Evolutionary conservation across 768 basidiomycete genomes (phyloP).

Genomic region (Mrakia hoshinonis): DNA sequence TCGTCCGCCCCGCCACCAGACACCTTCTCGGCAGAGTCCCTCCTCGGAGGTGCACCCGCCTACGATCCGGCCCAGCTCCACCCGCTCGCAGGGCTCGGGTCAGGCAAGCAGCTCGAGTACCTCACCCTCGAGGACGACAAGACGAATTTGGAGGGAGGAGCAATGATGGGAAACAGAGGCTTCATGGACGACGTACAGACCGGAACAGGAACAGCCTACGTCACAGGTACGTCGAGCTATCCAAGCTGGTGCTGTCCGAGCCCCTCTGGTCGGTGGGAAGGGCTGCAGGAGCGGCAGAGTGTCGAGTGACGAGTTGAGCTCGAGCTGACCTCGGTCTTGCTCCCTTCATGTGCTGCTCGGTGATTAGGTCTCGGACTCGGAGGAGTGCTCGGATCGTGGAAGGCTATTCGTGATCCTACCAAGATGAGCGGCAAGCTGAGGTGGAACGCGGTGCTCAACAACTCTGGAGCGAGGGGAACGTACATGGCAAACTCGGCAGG

Average conservation of each 20-base stretch:
- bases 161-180: slow-evolving; percentile 94
- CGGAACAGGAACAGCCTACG: slow-evolving; percentile 97
- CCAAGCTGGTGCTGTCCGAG: too few species aligned
- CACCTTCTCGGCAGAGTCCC: slow-evolving; percentile 31
- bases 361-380: slow-evolving; percentile 79
- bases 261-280: too few species aligned
- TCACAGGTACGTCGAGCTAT: slow-evolving; percentile 65
- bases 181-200: slow-evolving; percentile 85
- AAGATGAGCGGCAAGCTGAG: slow-evolving; percentile 51
- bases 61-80: slow-evolving; percentile 90
- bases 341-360: slow-evolving; percentile 42
- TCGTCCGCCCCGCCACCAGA: slow-evolving; percentile 48
- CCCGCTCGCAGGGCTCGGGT: slow-evolving; percentile 81
- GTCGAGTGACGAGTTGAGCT: neutral
- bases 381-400: slow-evolving; percentile 89
- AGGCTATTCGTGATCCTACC: slow-evolving; percentile 67
- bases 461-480: slow-evolving; percentile 89
- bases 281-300: slow-evolving; percentile 21
- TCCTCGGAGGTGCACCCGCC: slow-evolving; percentile 59
- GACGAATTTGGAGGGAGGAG: slow-evolving; percentile 78
- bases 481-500: slow-evolving; percentile 98
- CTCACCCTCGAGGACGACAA: slow-evolving; percentile 94
- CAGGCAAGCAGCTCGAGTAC: slow-evolving; percentile 77
- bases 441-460: slow-evolving; percentile 94
- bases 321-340: slow-evolving; percentile 47